Evolutionary conservation across 306 rosid genomes (phyloP).

Genomic region (Vicia villosa): DNA sequence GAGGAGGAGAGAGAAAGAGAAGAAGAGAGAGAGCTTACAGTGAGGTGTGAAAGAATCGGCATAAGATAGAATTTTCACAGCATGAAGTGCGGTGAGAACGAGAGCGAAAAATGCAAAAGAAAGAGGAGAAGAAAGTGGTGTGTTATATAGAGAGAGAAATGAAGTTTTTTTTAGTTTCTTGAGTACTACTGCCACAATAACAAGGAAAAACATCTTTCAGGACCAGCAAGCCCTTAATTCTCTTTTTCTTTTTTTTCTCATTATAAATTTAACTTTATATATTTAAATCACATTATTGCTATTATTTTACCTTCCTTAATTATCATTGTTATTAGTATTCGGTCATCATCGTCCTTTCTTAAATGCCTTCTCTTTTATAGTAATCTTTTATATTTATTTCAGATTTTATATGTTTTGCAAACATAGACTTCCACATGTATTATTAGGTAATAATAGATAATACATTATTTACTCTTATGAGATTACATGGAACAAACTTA

Average conservation of each 20-base stretch:
- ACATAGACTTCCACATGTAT: slow-evolving; percentile 16
- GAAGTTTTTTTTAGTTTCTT: slow-evolving; percentile 24
- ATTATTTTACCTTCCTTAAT: slow-evolving; percentile 26
- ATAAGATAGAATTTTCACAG: slow-evolving; percentile 14
- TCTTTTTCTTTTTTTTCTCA: not conserved
- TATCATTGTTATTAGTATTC: slow-evolving; percentile 4
- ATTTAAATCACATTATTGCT: not conserved
- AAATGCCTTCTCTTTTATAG: slow-evolving; percentile 22
- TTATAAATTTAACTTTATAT: not conserved
- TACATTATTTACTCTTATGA: not conserved
- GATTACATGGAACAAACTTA: not conserved
- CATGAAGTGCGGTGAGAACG: slow-evolving; percentile 15
- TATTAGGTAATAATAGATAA: not conserved
- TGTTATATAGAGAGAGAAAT: slow-evolving; percentile 1
- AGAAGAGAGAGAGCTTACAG: slow-evolving; percentile 34
- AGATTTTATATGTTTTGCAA: not conserved
- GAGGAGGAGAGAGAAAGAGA: not conserved
- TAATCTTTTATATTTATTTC: not conserved
- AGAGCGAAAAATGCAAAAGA: slow-evolving; percentile 16
- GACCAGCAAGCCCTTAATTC: not conserved
- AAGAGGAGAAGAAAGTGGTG: slow-evolving; percentile 10
- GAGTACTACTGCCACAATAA: slow-evolving; percentile 30
- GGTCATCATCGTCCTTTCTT: slow-evolving; percentile 16
- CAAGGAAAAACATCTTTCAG: slow-evolving; percentile 38
- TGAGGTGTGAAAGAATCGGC: slow-evolving; percentile 29